phyloP scores from a whole-genome alignment of 2,329 filamentous ascomycete genomes.

The Alternaria sp. region DNA sequence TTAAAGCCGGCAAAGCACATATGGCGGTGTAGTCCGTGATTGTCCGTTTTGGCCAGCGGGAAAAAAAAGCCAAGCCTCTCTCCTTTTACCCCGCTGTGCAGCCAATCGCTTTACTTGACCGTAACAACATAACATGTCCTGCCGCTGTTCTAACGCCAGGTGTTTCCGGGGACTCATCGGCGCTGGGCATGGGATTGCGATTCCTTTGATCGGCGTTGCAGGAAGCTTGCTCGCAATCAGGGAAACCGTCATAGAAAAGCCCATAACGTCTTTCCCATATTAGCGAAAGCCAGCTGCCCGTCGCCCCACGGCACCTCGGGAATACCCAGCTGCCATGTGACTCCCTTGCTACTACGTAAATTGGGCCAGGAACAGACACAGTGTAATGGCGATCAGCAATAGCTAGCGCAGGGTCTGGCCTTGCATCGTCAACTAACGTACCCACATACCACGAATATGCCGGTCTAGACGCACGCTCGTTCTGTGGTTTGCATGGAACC shows the following conservation, averaged over 20 bases:
- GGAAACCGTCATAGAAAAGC: background rate
- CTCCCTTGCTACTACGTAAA: background rate
- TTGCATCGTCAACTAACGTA: slow-evolving; percentile 2
- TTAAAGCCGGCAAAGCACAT: slow-evolving; percentile 16
- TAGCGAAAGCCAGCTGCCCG: background rate
- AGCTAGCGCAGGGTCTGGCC: slow-evolving; percentile 10
- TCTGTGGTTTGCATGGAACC: slow-evolving; percentile 13
- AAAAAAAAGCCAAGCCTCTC: slow-evolving; percentile 2
- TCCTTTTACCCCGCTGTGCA: slow-evolving; percentile 4
- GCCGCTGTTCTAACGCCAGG: background rate
- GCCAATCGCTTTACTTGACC: slow-evolving; percentile 13
- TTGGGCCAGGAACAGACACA: background rate
- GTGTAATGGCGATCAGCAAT: background rate
- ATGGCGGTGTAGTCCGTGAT: slow-evolving; percentile 12
- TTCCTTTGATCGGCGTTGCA: background rate
- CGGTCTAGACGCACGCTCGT: slow-evolving; percentile 11
- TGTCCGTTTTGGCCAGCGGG: slow-evolving; percentile 1
- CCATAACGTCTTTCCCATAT: slow-evolving; percentile 1
- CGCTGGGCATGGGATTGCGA: slow-evolving; percentile 1
- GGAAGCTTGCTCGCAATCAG: background rate
- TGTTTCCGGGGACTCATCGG: slow-evolving; percentile 3
- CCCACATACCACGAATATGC: slow-evolving; percentile 6
- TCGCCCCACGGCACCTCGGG: background rate
- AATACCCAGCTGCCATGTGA: slow-evolving; percentile 3
- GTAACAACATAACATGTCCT: slow-evolving; percentile 5